Evolutionary conservation across 2,329 filamentous ascomycete genomes (phyloP).

Genomic region (Metarhizium humberi): DNA sequence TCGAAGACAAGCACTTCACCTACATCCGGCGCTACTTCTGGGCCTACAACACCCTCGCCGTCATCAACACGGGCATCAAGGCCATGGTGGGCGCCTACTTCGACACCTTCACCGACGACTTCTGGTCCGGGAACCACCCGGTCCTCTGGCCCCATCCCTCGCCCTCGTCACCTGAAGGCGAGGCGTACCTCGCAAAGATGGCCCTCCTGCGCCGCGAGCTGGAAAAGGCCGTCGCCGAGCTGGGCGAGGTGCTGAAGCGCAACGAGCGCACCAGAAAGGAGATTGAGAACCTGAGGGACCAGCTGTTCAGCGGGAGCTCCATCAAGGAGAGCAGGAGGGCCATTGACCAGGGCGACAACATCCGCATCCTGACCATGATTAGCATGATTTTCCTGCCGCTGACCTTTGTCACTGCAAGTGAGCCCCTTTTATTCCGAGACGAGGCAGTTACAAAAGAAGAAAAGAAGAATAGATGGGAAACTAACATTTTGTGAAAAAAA

Average conservation of each 20-base stretch:
- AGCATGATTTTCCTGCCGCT: conserved; percentile 53
- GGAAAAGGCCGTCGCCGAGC: conserved; percentile 39
- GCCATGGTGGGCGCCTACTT: conserved; percentile 47
- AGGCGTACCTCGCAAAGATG: conserved; percentile 40
- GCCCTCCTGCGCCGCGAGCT: conserved; percentile 36
- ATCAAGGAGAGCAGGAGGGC: conserved; percentile 52
- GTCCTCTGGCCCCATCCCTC: conserved; percentile 46
- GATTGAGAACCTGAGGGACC: conserved; percentile 47
- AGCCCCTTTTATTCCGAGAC: neutral
- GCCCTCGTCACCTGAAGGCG: conserved; percentile 32
- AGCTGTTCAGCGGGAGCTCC: conserved; percentile 53
- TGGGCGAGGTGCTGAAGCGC: conserved; percentile 35
- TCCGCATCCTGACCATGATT: conserved; percentile 49
- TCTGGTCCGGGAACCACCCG: conserved; percentile 47
- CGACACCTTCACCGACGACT: conserved; percentile 47
- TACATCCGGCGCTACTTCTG: conserved; percentile 55
- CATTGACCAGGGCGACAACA: conserved; percentile 55
- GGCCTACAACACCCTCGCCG: conserved; percentile 51
- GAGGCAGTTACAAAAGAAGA: too few relatives aligned
- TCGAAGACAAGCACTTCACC: conserved; percentile 52
- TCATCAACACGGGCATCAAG: conserved; percentile 50
- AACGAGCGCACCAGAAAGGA: conserved; percentile 46
- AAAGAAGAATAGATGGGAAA: too few relatives aligned
- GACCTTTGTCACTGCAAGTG: conserved; percentile 46
- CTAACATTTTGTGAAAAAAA: too few relatives aligned